A percentile compares a stretch with the other conserved stretches of the same genome.
These are phyloP conservation scores for Globisporangium spinosum DNA, from an alignment of 352 stramenopile species.

Conservation along the genomic window DNA sequence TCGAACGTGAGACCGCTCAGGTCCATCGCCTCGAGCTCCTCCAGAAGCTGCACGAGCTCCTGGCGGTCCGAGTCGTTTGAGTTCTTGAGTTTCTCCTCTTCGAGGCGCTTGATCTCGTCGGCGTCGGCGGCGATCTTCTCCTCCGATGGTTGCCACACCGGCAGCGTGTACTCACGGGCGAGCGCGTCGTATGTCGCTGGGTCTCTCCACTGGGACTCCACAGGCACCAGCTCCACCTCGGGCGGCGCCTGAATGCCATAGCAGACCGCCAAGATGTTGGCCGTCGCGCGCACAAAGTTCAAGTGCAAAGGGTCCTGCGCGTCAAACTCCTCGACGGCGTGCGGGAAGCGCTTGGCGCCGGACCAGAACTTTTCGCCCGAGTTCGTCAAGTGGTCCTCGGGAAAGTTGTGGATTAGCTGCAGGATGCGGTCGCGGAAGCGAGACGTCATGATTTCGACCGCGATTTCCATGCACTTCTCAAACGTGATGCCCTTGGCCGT, in stretches of 20 bases:
- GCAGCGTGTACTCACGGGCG: slow-evolving; percentile 32
- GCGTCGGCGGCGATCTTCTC: slow-evolving; percentile 78
- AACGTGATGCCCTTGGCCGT: slow-evolving; percentile 57
- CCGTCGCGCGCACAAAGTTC: slow-evolving; percentile 75
- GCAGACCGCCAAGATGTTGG: slow-evolving; percentile 79
- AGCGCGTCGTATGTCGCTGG: slow-evolving; percentile 58
- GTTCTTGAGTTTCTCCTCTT: slow-evolving; percentile 65
- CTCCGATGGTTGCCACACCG: slow-evolving; percentile 62
- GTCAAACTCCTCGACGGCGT: slow-evolving; percentile 60
- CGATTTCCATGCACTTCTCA: slow-evolving; percentile 64
- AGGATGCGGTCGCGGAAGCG: slow-evolving; percentile 88
- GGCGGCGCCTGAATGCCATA: slow-evolving; percentile 69
- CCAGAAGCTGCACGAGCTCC: slow-evolving; percentile 63
- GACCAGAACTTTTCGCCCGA: slow-evolving; percentile 84
- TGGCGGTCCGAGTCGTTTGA: slow-evolving; percentile 59
- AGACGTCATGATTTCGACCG: slow-evolving; percentile 72
- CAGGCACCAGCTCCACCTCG: slow-evolving; percentile 59
- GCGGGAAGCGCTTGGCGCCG: slow-evolving; percentile 80
- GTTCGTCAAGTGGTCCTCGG: slow-evolving; percentile 80
- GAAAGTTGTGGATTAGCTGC: slow-evolving; percentile 84
- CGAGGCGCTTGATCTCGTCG: slow-evolving; percentile 61
- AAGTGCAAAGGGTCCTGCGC: slow-evolving; percentile 58
- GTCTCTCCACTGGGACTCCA: slow-evolving; percentile 86
- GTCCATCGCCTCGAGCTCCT: slow-evolving; percentile 62
- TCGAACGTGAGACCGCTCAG: slow-evolving; percentile 60